Percentiles rank a stretch among this genome's conserved stretches.
Conservation (phyloP, 148 eudicot species). For the Arbutus unedo region DNA sequence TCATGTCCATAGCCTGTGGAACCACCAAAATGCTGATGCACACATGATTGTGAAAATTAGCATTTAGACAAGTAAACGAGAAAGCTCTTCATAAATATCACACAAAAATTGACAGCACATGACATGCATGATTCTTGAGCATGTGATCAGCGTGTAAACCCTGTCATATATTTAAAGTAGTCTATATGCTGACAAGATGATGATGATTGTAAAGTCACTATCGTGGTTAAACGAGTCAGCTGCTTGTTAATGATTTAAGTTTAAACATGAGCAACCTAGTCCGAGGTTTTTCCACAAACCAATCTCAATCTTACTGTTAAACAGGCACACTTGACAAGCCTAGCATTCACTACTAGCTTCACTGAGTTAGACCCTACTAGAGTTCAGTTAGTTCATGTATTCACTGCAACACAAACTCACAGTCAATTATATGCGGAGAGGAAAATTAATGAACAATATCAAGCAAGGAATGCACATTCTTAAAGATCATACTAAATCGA, state of each 20-base stretch:
- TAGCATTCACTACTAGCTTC: not conserved
- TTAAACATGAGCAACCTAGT: not conserved
- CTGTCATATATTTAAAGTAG: not conserved
- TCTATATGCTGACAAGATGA: not conserved
- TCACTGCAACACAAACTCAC: not conserved
- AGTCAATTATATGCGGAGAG: not conserved
- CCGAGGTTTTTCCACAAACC: not conserved
- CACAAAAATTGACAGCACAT: not conserved
- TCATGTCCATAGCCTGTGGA: constrained; percentile 97
- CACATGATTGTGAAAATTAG: constrained; percentile 2
- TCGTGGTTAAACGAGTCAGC: not conserved
- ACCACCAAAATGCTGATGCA: constrained; percentile 83
- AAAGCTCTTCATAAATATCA: not conserved
- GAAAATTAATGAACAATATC: not conserved
- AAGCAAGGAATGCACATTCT: not conserved
- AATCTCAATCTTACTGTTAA: not conserved
- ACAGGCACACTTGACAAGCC: not conserved
- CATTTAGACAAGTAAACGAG: not conserved
- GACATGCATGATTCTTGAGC: not conserved
- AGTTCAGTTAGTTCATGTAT: not conserved
- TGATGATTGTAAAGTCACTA: not conserved
- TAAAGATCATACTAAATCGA: not conserved
- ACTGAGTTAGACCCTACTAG: not conserved
- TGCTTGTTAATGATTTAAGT: constrained; percentile 7
- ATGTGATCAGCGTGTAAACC: not conserved